Conservation (phyloP, 1,284 basidiomycete species). For the Ceratobasidium sp. region DNA sequence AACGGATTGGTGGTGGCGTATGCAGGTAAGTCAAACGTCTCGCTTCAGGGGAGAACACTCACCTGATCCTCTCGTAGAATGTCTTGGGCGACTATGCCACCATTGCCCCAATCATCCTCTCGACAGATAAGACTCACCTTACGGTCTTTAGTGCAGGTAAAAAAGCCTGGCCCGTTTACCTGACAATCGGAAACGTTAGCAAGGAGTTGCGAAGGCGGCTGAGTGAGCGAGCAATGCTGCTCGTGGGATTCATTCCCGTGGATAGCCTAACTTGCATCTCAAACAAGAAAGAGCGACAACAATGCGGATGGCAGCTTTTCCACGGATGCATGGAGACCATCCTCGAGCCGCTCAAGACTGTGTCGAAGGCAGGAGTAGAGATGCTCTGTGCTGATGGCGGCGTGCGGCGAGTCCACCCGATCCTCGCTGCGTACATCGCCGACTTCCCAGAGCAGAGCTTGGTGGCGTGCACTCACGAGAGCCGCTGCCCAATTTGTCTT, state of each 20-base stretch:
- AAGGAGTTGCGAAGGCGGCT: constrained; percentile 31
- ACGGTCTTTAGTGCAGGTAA: constrained; percentile 41
- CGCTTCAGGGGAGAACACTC: neutral
- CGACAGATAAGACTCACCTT: constrained; percentile 46
- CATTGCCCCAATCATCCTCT: constrained; percentile 42
- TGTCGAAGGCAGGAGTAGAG: constrained; percentile 48
- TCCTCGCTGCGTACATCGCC: constrained; percentile 53
- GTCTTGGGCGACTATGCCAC: too few relatives aligned
- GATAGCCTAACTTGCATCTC: neutral
- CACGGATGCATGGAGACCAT: constrained; percentile 52
- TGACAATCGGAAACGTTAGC: constrained; percentile 47
- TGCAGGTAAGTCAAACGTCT: constrained; percentile 32
- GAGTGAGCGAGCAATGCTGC: constrained; percentile 17
- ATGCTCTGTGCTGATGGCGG: constrained; percentile 53
- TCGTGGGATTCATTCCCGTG: constrained; percentile 32
- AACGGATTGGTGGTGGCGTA: constrained; percentile 46
- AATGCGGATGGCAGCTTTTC: constrained; percentile 50
- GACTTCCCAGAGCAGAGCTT: constrained; percentile 55
- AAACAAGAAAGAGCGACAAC: neutral
- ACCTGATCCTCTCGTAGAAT: too few relatives aligned
- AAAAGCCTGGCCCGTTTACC: constrained; percentile 46
- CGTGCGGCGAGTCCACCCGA: constrained; percentile 52
- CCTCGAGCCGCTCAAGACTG: constrained; percentile 47
- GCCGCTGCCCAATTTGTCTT: constrained; percentile 33
- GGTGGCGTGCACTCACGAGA: constrained; percentile 49